phyloP scores from a whole-genome alignment of 1,284 basidiomycete species.

The Kwoniella shivajii region DNA sequence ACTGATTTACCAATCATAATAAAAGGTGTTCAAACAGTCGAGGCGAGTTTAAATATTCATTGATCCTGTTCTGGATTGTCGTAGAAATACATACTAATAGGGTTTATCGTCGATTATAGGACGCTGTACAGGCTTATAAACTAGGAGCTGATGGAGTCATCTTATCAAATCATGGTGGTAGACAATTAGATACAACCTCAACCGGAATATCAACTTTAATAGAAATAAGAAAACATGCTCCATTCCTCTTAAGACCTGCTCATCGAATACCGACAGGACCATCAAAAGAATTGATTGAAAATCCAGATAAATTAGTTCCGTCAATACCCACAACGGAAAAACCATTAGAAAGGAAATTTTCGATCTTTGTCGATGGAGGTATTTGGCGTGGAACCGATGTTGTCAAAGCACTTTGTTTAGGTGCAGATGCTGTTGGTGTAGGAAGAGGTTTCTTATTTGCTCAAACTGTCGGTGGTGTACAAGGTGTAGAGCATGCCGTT shows the following conservation, averaged over 20 bases:
- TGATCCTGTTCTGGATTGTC: too few relatives aligned
- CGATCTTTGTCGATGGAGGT: slow-evolving; percentile 89
- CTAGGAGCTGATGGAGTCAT: slow-evolving; percentile 56
- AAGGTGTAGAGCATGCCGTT: slow-evolving; percentile 73
- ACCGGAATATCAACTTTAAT: slow-evolving; percentile 76
- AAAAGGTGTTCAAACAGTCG: slow-evolving; percentile 66
- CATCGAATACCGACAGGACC: slow-evolving; percentile 43
- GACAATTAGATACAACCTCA: slow-evolving; percentile 58
- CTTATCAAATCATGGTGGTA: slow-evolving; percentile 59
- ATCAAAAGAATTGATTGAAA: slow-evolving; percentile 54
- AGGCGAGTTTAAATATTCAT: too few relatives aligned
- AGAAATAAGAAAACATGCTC: slow-evolving; percentile 60
- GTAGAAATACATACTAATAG: too few relatives aligned
- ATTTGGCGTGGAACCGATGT: slow-evolving; percentile 85
- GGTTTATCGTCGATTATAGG: too few relatives aligned
- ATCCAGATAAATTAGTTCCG: slow-evolving; percentile 69
- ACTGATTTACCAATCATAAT: slow-evolving; percentile 80
- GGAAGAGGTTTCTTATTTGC: slow-evolving; percentile 89
- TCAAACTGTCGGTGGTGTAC: slow-evolving; percentile 76
- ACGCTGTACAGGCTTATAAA: slow-evolving; percentile 56
- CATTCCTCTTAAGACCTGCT: slow-evolving; percentile 45
- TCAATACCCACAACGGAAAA: slow-evolving; percentile 14
- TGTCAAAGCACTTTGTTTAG: slow-evolving; percentile 86
- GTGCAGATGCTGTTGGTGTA: slow-evolving; percentile 85
- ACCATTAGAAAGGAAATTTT: slow-evolving; percentile 29